Conservation (phyloP, 2,329 filamentous ascomycete species). For the Ascochyta pisi region DNA sequence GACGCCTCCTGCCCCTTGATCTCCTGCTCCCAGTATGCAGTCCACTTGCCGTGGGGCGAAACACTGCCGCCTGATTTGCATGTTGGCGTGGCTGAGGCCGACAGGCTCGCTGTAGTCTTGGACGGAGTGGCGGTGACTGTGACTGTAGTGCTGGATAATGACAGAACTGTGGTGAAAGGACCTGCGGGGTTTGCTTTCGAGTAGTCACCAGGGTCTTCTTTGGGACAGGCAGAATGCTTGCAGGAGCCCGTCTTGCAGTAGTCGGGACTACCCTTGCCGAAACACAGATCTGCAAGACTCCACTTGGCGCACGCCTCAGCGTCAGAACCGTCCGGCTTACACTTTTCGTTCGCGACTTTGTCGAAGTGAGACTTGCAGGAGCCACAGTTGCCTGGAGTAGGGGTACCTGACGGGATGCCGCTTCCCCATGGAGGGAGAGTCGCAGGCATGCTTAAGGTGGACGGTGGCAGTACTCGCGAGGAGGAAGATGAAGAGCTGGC, state of each 20-base stretch:
- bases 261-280: not conserved
- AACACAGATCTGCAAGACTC: constrained; percentile 5
- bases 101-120: not conserved
- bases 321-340: constrained; percentile 8
- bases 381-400: not conserved
- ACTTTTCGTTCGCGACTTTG: not conserved
- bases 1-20: not conserved
- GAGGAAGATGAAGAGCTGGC: not conserved
- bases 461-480: not conserved
- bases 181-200: constrained; percentile 1
- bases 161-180: constrained; percentile 4
- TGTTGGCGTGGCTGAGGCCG: not conserved
- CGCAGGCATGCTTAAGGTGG: not conserved
- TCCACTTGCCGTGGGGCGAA: constrained; percentile 7
- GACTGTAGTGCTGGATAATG: not conserved
- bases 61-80: not conserved
- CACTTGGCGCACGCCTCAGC: not conserved
- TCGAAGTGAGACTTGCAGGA: not conserved
- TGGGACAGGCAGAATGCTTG: constrained; percentile 5
- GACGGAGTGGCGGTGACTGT: not conserved
- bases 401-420: not conserved
- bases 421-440: not conserved
- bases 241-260: constrained; percentile 10
- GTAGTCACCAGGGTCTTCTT: not conserved
- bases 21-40: constrained; percentile 5